These are phyloP conservation scores for Cutaneotrichosporon daszewskae DNA, from an alignment of 1,284 basidiomycete species.

Conservation along the genomic window DNA sequence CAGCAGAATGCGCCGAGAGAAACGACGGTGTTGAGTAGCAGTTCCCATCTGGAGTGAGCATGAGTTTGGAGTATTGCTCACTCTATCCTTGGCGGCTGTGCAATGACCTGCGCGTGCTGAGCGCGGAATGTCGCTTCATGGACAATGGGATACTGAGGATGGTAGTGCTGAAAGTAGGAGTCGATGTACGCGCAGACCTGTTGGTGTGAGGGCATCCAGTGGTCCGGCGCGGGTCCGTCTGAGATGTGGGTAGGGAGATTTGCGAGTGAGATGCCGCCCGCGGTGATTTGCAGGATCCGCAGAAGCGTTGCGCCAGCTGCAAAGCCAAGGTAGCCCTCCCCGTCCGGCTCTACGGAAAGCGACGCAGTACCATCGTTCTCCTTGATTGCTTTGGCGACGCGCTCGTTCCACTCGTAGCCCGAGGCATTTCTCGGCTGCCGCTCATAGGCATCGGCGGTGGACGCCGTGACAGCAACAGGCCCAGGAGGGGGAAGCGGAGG, in stretches of 20 bases:
- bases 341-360: constrained; percentile 22
- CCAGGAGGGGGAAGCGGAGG: not conserved
- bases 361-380: constrained; percentile 23
- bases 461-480: too few species aligned
- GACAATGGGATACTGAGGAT: constrained; percentile 26
- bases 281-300: constrained; percentile 20
- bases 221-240: constrained; percentile 3
- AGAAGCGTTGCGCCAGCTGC: constrained; percentile 22
- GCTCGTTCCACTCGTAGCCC: constrained; percentile 24
- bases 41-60: constrained; percentile 14
- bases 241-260: not conserved
- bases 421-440: constrained; percentile 11
- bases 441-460: constrained; percentile 10
- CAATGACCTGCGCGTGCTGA: constrained; percentile 22
- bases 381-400: not conserved
- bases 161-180: constrained; percentile 25
- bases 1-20: constrained; percentile 26
- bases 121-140: constrained; percentile 29
- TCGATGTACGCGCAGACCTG: constrained; percentile 15
- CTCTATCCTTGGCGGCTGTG: constrained; percentile 15
- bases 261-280: constrained; percentile 10
- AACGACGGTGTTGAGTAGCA: constrained; percentile 20
- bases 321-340: constrained; percentile 24
- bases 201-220: constrained; percentile 7
- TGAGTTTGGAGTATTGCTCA: constrained; percentile 2